phyloP scores from a whole-genome alignment of 2,329 filamentous ascomycete genomes.

The Sporothrix curviconia region DNA sequence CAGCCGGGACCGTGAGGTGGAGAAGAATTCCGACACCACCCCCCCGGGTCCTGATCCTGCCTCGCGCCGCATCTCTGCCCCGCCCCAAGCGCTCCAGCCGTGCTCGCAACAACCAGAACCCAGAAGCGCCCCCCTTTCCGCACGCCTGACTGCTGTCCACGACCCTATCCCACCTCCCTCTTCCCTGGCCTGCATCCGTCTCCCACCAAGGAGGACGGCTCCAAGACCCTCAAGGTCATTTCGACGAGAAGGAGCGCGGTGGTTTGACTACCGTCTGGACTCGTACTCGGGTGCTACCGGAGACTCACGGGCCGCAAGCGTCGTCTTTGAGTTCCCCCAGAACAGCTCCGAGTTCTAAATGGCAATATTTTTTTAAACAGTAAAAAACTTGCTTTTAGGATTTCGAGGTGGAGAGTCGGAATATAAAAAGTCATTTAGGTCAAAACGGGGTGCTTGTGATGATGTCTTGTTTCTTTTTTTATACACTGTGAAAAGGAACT shows the following conservation, averaged over 20 bases:
- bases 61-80: conserved; percentile 95
- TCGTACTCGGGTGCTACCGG: conserved; percentile 99
- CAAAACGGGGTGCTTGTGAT: conserved; percentile 9
- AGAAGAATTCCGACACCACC: conserved; percentile 99
- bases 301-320: conserved; percentile 91
- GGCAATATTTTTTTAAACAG: neutral
- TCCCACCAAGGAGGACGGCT: conserved; percentile 97
- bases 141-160: conserved; percentile 97
- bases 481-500: conserved; percentile 7
- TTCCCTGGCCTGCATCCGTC: conserved; percentile 99
- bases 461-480: neutral
- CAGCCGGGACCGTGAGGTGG: conserved; percentile 98
- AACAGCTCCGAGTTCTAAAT: conserved; percentile 73
- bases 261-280: conserved; percentile 98
- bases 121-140: conserved; percentile 98
- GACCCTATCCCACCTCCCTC: conserved; percentile 99
- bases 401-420: neutral
- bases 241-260: conserved; percentile 99
- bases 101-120: conserved; percentile 89
- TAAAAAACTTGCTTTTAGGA: neutral
- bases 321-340: conserved; percentile 98
- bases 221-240: conserved; percentile 97
- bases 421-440: neutral
- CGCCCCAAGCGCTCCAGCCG: conserved; percentile 97
- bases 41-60: conserved; percentile 98